phyloP scores from a whole-genome alignment of 306 rosid species.

The Vigna reflexopilosa region DNA sequence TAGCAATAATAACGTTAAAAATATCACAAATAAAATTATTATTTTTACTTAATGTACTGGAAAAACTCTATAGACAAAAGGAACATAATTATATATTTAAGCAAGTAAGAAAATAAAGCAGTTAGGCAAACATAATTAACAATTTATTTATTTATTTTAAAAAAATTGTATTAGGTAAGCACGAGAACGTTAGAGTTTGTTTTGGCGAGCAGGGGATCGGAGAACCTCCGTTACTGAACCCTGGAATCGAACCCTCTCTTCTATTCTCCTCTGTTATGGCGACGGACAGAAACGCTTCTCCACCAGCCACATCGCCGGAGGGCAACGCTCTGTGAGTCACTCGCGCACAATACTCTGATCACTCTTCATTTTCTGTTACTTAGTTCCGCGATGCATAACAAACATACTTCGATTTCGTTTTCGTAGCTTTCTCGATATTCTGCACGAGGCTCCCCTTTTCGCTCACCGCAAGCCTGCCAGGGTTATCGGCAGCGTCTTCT shows the following conservation, averaged over 20 bases:
- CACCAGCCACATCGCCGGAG: conserved; percentile 56
- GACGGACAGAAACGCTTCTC: conserved; percentile 63
- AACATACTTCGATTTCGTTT: conserved; percentile 8
- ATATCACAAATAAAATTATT: no score
- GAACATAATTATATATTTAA: no score
- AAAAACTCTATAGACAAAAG: no score
- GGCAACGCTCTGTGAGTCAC: conserved; percentile 64
- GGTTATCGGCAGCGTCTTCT: conserved; percentile 80
- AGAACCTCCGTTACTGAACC: neutral
- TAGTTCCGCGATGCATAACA: neutral
- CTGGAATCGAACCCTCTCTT: neutral
- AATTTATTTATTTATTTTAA: neutral
- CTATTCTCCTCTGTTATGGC: conserved; percentile 47
- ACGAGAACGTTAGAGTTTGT: neutral
- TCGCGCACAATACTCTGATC: neutral
- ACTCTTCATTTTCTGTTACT: neutral
- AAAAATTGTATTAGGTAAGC: neutral
- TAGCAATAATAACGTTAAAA: no score
- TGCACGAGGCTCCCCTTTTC: conserved; percentile 92
- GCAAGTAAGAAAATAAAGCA: no score
- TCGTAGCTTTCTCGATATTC: conserved; percentile 84
- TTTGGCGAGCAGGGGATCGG: conserved; percentile 10
- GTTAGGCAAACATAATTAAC: neutral
- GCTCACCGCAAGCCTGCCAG: conserved; percentile 90
- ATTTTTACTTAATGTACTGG: no score